Base-by-base conservation (phyloP, 2,329 filamentous ascomycete species). In the Diaporthe australafricana region DNA sequence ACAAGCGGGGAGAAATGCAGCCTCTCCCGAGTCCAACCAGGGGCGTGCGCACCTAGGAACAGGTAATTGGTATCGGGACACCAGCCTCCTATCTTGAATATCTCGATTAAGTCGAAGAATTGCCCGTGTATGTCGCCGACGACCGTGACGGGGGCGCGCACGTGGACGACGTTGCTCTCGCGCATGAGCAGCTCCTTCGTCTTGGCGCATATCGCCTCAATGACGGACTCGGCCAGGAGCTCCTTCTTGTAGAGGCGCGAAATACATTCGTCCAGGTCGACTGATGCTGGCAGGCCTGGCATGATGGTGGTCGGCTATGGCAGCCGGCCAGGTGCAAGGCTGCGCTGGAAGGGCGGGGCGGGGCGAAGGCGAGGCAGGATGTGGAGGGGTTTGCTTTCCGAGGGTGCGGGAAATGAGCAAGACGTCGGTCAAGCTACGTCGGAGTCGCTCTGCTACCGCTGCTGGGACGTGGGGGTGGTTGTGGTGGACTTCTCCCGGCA, bases 81-180 rank as follows among this genome's bases (percentile, higher is more conserved):
- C 83, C 93, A 97, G 71, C 96, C 96, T 72, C 96, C 96, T 78
- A 99, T 99, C 83, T 95, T 95, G 85, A 99, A 99, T 77, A 99
- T 98, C 87, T 99, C 96, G 76, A 99, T 96, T 85, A 99, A 91
- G 83, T 99, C 96, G 83, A 96, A 98, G 85, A 99, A 99, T 83
- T 99, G 96, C 72, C 96, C 96, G 83, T 99, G 96, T 77, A 99
- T 99, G 82, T 99, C 96, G 76, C 96, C 96, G 48, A 99, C 96
- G 12, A 99, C 96, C 20, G 96, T 99, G 72, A 99, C 94, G 2
- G 96, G 96, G 40, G 96, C 95, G 77, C 91, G 91, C 74, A 99
- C 97, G 82, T 99, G 96, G 73, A 99, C 96, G 74, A 99, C 96
- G 84, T 99, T 99, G 89, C 96, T 98, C 90, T 99, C 96, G 81